Evolutionary conservation across 495 filamentous ascomycete species (phyloP), one percentile per base, ranked within the genome.

Genomic region (Aspergillus nanangensis): DNA sequence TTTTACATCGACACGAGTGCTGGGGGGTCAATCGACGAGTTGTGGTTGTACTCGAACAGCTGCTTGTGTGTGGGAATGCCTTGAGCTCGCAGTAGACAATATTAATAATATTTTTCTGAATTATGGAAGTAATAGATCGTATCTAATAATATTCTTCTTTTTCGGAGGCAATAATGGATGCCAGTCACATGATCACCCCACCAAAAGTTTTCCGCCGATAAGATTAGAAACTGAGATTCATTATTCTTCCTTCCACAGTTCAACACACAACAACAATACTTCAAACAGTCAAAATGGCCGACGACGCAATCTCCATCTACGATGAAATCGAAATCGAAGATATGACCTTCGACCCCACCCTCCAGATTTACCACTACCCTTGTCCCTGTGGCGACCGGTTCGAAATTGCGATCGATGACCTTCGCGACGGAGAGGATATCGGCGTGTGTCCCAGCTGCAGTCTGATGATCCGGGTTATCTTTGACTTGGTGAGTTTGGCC

Each of bases 301-400:
- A 87, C 56, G 81, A 83, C 31, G 66, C 75, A 37, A 61, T 82
- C 35, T 80, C 84, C 45, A 86, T 95, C 58, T 98, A 98, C 75
- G 93, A 98, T 67, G 92, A 98, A 67, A 90, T 98, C 70, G 93
- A 98, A 63, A 96, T 98, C 77, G 93, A 98, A 65, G 93, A 98
- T 64, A 95, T 97, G 87, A 93, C 88, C 60, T 98, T 81, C 66
- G 90, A 98, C 65, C 68, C 82, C 19, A 76, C 75, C 3, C 74
- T 88, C 17, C 82, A 94, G 65, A 82, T 95, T 57, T 98, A 95
- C 69, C 87, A 90, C 64, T 96, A 90, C 65, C 93, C 93, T 13
- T 98, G 93, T 62, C 93, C 93, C 0, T 98, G 93, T 65, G 93
- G 93, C 65, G 93, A 98, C 70, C 84, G 89, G 27, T 98, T 98